phyloP scores from a whole-genome alignment of 192 early-diverging fungal genomes.

The Rhizophagus sp. region DNA sequence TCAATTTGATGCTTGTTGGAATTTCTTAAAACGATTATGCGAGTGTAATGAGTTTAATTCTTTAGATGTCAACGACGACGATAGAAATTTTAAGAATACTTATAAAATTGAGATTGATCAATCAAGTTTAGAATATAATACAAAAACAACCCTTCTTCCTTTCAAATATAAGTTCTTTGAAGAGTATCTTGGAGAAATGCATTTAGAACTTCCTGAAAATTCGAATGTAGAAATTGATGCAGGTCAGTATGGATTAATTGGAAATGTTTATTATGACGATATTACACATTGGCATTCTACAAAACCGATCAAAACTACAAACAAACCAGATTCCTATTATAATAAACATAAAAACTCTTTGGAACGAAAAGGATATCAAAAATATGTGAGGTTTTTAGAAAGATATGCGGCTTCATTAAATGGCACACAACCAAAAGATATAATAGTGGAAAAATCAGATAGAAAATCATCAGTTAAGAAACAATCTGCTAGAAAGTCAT shows the following conservation, averaged over 20 bases:
- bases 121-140: background rate
- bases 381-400: slow-evolving; percentile 18
- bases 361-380: slow-evolving; percentile 10
- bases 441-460: background rate
- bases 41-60: background rate
- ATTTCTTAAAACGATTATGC: background rate
- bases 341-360: background rate
- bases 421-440: background rate
- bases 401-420: slow-evolving; percentile 29
- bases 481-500: background rate
- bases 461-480: background rate
- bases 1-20: slow-evolving; percentile 4
- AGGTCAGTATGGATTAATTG: background rate
- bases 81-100: background rate
- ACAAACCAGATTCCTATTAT: background rate
- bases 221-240: background rate
- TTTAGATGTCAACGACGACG: background rate
- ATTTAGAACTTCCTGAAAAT: background rate
- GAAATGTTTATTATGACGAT: background rate
- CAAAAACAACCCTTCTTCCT: background rate
- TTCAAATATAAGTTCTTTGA: slow-evolving; percentile 21
- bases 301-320: background rate
- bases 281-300: background rate
- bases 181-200: slow-evolving; percentile 16
- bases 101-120: background rate